Evolutionary conservation across 768 basidiomycete genomes (phyloP).

Genomic region (Phylloporus sp.): DNA sequence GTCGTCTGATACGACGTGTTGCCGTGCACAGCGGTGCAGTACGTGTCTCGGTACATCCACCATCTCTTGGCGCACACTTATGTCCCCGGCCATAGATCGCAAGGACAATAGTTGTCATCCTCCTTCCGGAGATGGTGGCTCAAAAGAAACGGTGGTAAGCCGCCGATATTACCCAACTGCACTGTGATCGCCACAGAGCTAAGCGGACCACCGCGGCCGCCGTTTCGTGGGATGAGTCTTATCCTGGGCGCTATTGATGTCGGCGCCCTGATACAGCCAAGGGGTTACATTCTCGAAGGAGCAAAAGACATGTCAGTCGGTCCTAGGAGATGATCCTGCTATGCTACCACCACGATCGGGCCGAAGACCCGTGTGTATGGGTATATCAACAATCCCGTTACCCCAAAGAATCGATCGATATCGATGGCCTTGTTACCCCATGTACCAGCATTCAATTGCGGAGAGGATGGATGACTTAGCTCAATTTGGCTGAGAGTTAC

Average conservation of each 20-base stretch:
- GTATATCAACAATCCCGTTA: neutral
- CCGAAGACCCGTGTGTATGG: neutral
- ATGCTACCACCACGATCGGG: conserved; percentile 1
- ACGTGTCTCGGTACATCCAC: conserved; percentile 1
- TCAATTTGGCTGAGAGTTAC: neutral
- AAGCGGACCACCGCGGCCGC: conserved; percentile 1
- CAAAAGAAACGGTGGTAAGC: conserved; percentile 2
- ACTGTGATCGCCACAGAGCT: neutral
- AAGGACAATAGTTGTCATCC: neutral
- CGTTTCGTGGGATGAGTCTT: conserved; percentile 9
- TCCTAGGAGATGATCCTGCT: conserved; percentile 5
- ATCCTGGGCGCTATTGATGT: conserved; percentile 1
- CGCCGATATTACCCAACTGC: neutral
- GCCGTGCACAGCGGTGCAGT: neutral
- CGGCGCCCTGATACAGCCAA: conserved; percentile 5
- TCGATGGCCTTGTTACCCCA: neutral
- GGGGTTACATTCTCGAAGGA: neutral
- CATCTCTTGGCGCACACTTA: neutral
- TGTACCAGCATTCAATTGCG: neutral
- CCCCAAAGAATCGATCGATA: conserved; percentile 1
- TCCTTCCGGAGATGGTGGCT: conserved; percentile 1
- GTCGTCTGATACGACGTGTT: neutral
- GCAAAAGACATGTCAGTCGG: conserved; percentile 5
- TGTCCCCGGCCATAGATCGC: neutral
- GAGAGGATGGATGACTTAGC: neutral